These are phyloP conservation scores for Talaromyces albobiverticillius DNA, from an alignment of 2,329 filamentous ascomycete genomes.

Conservation along the genomic window DNA sequence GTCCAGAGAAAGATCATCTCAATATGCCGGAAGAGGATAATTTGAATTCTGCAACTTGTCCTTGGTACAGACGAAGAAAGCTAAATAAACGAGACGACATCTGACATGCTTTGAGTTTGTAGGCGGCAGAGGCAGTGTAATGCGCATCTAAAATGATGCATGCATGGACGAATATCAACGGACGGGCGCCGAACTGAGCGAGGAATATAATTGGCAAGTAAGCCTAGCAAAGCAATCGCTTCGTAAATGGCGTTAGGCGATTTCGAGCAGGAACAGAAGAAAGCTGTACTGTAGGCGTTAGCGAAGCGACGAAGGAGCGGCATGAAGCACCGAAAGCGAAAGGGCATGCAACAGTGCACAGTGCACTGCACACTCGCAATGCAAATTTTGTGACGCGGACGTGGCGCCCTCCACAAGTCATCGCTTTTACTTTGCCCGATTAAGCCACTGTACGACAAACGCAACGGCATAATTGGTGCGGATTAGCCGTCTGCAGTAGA, in stretches of 20 bases:
- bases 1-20: background rate
- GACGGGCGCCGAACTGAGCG: background rate
- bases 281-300: background rate
- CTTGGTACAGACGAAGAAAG: background rate
- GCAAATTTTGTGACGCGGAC: background rate
- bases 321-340: background rate
- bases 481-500: background rate
- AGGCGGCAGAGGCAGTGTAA: background rate
- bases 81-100: background rate
- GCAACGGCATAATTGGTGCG: background rate
- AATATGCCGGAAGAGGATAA: background rate
- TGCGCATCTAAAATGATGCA: background rate
- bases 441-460: background rate
- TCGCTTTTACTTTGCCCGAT: background rate
- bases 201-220: background rate
- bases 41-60: background rate
- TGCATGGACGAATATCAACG: background rate
- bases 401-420: constrained; percentile 3
- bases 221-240: background rate
- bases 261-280: background rate
- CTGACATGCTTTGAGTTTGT: background rate
- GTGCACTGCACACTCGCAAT: background rate
- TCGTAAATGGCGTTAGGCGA: background rate
- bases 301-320: background rate
- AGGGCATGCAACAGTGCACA: background rate